These are phyloP conservation scores for Leishmania tropica DNA, from an alignment of 208 protist species.

Conservation along the genomic window DNA sequence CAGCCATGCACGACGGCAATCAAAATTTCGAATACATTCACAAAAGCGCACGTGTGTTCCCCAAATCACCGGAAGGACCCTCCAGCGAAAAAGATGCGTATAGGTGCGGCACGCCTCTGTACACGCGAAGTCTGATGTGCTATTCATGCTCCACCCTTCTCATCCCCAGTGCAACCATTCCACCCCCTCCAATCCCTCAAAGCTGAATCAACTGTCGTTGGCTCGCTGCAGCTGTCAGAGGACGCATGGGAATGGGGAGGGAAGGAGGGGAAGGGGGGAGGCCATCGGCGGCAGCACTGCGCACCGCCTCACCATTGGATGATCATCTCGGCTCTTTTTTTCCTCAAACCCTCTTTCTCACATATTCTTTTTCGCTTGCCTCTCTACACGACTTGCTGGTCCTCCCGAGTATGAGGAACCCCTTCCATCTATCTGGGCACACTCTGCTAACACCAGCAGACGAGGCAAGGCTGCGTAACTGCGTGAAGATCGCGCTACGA, in stretches of 20 bases:
- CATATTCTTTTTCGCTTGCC: not conserved
- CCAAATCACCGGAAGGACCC: not conserved
- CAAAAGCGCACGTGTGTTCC: not conserved
- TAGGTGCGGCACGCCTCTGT: not conserved
- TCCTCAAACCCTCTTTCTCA: not conserved
- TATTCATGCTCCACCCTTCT: not conserved
- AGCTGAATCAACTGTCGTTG: not conserved
- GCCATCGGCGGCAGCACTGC: not conserved
- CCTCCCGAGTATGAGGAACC: not conserved
- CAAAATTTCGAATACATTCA: not conserved
- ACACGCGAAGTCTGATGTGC: not conserved
- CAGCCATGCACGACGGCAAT: not conserved
- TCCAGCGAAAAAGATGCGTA: not conserved
- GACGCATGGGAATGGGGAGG: not conserved
- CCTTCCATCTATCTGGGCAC: not conserved
- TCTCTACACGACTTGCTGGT: not conserved
- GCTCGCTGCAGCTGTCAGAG: not conserved
- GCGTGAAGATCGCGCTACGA: not conserved
- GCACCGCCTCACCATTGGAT: not conserved
- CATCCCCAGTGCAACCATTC: not conserved
- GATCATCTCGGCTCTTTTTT: not conserved
- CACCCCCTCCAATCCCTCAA: not conserved
- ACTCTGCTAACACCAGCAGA: not conserved
- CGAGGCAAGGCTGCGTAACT: not conserved
- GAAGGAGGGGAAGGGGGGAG: not conserved